phyloP scores from a whole-genome alignment of 441 rosid species.

The Flueggea neowawraea region DNA sequence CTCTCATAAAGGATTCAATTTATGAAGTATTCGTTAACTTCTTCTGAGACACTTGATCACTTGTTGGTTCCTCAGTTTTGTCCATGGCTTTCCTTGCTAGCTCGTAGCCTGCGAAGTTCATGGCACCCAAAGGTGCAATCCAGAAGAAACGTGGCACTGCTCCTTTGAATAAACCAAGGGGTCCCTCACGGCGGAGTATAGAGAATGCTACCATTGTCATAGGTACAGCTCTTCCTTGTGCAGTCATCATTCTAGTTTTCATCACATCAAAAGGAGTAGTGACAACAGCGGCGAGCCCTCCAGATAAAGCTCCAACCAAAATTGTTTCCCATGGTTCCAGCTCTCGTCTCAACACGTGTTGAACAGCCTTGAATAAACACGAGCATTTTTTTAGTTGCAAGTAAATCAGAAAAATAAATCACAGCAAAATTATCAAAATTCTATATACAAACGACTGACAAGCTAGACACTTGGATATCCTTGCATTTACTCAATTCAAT shows the following conservation, averaged over 20 bases:
- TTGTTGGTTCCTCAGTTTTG: constrained; percentile 47
- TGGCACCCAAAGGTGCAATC: constrained; percentile 98
- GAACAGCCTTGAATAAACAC: constrained; percentile 49
- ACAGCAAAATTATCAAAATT: not conserved
- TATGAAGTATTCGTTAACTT: constrained; percentile 38
- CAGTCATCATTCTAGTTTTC: constrained; percentile 98
- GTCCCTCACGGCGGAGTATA: constrained; percentile 79
- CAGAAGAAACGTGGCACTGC: constrained; percentile 95
- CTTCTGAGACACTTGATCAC: constrained; percentile 26
- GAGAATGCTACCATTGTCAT: constrained; percentile 76
- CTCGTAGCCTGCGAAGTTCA: constrained; percentile 99
- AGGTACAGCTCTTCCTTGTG: constrained; percentile 67
- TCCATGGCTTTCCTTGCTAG: constrained; percentile 85
- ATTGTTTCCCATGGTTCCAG: constrained; percentile 95
- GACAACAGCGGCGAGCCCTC: constrained; percentile 85
- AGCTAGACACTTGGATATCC: no score
- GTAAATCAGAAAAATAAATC: not conserved
- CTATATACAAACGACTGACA: not conserved
- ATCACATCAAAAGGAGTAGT: constrained; percentile 98
- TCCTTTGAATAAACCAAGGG: constrained; percentile 93
- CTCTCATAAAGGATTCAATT: constrained; percentile 4
- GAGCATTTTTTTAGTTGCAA: constrained; percentile 4
- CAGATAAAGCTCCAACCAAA: constrained; percentile 87
- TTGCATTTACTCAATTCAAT: no score
- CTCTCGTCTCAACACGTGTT: constrained; percentile 70